Percentiles rank a stretch among this genome's conserved stretches.
phyloP scores from a whole-genome alignment of 1,284 basidiomycete species.

The Stygiomarasmius scandens region DNA sequence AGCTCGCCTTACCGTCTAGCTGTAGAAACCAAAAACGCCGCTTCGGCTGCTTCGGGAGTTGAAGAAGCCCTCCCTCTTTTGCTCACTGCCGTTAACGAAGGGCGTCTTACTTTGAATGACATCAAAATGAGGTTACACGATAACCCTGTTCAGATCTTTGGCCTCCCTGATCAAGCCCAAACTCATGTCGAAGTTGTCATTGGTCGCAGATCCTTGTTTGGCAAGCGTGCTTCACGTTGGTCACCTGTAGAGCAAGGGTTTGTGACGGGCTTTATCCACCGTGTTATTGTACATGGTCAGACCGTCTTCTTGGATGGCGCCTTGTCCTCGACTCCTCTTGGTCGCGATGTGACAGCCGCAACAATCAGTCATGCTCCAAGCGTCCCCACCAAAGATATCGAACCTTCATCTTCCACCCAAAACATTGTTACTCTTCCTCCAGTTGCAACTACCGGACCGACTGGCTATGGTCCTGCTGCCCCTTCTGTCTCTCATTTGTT shows the following conservation, averaged over 20 bases:
- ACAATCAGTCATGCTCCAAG: conserved; percentile 54
- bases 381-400: conserved; percentile 19
- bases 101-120: conserved; percentile 83
- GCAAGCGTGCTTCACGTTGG: conserved; percentile 62
- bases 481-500: conserved; percentile 38
- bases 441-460: conserved; percentile 4
- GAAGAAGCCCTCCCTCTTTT: conserved; percentile 90
- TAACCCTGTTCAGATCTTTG: conserved; percentile 93
- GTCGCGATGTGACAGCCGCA: conserved; percentile 82
- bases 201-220: conserved; percentile 73
- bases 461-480: conserved; percentile 17
- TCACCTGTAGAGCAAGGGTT: conserved; percentile 78
- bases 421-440: neutral
- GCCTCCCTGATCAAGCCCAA: conserved; percentile 82
- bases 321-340: conserved; percentile 63
- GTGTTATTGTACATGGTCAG: conserved; percentile 91
- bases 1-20: conserved; percentile 82
- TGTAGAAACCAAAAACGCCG: conserved; percentile 64
- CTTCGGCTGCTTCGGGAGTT: conserved; percentile 79
- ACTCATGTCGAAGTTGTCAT: conserved; percentile 95
- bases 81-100: conserved; percentile 83
- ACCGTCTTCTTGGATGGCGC: conserved; percentile 93
- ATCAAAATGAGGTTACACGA: conserved; percentile 84
- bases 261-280: conserved; percentile 81
- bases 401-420: neutral